Conservation (phyloP, 352 stramenopile species). For the Stephanocyclus meneghinianus region DNA sequence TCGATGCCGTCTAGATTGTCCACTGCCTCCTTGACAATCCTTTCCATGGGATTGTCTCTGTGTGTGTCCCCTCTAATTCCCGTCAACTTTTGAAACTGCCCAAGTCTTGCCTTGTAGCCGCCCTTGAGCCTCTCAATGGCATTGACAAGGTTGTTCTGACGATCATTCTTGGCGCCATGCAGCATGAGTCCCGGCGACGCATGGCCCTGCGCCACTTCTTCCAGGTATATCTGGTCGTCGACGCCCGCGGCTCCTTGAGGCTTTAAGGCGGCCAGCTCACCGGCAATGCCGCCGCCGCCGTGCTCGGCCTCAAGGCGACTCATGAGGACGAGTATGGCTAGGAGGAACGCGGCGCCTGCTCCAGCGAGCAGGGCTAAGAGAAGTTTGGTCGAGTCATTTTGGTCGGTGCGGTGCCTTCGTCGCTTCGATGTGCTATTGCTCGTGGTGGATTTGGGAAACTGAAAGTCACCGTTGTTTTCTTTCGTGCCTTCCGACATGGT, state of each 20-base stretch:
- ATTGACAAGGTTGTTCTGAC: conserved; percentile 20
- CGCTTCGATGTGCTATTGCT: conserved; percentile 26
- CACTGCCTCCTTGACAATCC: conserved; percentile 25
- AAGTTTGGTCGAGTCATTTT: conserved; percentile 3
- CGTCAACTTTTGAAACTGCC: conserved; percentile 19
- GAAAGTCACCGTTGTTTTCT: conserved; percentile 40
- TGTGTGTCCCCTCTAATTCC: neutral
- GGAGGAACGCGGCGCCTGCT: conserved; percentile 43
- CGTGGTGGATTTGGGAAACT: conserved; percentile 5
- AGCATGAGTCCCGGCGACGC: conserved; percentile 12
- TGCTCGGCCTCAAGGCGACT: conserved; percentile 37
- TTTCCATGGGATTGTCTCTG: conserved; percentile 8
- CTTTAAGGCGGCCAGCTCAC: neutral
- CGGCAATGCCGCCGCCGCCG: conserved; percentile 22
- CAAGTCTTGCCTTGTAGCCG: conserved; percentile 13
- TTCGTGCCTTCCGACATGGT: conserved; percentile 20
- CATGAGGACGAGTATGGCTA: conserved; percentile 39
- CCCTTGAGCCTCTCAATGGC: conserved; percentile 26
- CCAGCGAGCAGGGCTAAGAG: conserved; percentile 45
- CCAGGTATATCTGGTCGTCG: conserved; percentile 37
- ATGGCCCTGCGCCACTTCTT: conserved; percentile 35
- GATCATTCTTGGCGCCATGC: conserved; percentile 7
- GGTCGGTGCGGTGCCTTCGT: neutral
- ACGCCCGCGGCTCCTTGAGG: conserved; percentile 23
- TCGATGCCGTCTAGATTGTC: conserved; percentile 19